phyloP scores from a whole-genome alignment of 768 basidiomycete genomes.

The Cystobasidium onofrii region DNA sequence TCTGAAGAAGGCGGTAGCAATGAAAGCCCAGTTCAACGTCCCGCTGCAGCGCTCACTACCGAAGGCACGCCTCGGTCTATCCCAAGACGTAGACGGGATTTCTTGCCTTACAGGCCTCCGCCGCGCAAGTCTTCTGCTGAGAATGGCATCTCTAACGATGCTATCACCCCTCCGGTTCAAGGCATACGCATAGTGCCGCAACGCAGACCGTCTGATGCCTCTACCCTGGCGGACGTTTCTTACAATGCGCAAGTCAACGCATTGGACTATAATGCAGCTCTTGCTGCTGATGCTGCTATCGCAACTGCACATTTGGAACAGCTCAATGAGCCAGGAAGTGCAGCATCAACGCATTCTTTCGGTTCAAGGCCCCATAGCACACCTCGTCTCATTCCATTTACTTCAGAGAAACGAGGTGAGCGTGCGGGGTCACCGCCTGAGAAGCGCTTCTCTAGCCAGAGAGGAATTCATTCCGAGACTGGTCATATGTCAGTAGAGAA shows the following conservation, averaged over 20 bases:
- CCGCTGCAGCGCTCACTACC: background rate
- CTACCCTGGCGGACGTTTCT: background rate
- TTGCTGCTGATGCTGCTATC: conserved; percentile 25
- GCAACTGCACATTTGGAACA: conserved; percentile 19
- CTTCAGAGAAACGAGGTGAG: conserved; percentile 4
- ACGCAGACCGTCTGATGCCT: background rate
- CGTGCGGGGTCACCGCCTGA: conserved; percentile 1
- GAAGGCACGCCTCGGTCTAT: conserved; percentile 27
- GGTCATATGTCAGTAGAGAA: conserved; percentile 8
- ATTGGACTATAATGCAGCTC: conserved; percentile 33
- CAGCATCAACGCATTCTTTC: background rate
- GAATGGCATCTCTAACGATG: background rate
- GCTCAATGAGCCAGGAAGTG: conserved; percentile 12
- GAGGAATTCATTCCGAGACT: background rate
- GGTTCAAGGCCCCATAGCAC: conserved; percentile 22
- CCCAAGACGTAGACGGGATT: conserved; percentile 38
- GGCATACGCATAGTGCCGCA: conserved; percentile 25
- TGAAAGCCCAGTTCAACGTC: background rate
- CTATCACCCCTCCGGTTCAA: conserved; percentile 1
- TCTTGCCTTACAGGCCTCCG: conserved; percentile 34
- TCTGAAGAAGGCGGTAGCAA: conserved; percentile 33
- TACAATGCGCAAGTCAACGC: conserved; percentile 13
- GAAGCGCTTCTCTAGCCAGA: conserved; percentile 13
- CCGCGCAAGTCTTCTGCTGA: conserved; percentile 10
- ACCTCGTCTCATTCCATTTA: conserved; percentile 37